Percentiles rank a stretch among this genome's conserved stretches.
phyloP scores from a whole-genome alignment of 2,329 filamentous ascomycete genomes.

The Verticillium nonalfalfae region DNA sequence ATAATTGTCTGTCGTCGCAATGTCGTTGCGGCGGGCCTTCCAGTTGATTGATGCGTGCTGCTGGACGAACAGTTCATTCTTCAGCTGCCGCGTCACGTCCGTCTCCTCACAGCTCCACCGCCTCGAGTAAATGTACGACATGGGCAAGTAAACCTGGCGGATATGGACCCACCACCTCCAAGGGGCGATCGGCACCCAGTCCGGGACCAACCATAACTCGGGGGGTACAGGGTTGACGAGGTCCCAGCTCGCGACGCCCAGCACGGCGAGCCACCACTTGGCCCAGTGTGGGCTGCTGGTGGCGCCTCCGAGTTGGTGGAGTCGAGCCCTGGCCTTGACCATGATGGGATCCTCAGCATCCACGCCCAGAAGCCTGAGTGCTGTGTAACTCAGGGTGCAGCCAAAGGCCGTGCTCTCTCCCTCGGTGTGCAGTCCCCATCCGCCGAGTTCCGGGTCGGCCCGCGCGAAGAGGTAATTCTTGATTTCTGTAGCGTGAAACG shows the following conservation, averaged over 20 bases:
- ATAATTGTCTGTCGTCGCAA: conserved; percentile 77
- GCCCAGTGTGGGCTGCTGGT: conserved; percentile 84
- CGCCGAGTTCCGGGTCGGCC: conserved; percentile 82
- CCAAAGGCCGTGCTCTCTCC: conserved; percentile 90
- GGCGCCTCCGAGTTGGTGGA: conserved; percentile 84
- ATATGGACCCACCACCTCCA: conserved; percentile 99
- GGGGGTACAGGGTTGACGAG: conserved; percentile 91
- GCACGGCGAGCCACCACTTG: conserved; percentile 89
- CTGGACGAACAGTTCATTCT: conserved; percentile 76
- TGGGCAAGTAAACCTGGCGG: conserved; percentile 89
- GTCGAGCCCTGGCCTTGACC: conserved; percentile 72
- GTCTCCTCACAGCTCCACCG: conserved; percentile 75
- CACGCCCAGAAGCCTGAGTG: conserved; percentile 74
- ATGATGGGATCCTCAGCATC: conserved; percentile 78
- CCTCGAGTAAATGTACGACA: conserved; percentile 86
- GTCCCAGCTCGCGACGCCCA: conserved; percentile 83
- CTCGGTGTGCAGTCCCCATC: conserved; percentile 95
- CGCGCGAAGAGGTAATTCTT: conserved; percentile 86
- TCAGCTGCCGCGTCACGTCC: conserved; percentile 63
- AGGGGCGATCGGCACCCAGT: conserved; percentile 84
- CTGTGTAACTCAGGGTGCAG: conserved; percentile 80
- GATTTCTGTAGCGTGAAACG: conserved; percentile 77
- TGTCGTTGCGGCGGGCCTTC: conserved; percentile 71
- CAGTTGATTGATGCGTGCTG: conserved; percentile 76
- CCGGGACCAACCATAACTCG: conserved; percentile 86